Evolutionary conservation across 169 alveolate species (phyloP), one percentile per base, ranked within the genome.

Genomic region (Plasmodium inui): DNA sequence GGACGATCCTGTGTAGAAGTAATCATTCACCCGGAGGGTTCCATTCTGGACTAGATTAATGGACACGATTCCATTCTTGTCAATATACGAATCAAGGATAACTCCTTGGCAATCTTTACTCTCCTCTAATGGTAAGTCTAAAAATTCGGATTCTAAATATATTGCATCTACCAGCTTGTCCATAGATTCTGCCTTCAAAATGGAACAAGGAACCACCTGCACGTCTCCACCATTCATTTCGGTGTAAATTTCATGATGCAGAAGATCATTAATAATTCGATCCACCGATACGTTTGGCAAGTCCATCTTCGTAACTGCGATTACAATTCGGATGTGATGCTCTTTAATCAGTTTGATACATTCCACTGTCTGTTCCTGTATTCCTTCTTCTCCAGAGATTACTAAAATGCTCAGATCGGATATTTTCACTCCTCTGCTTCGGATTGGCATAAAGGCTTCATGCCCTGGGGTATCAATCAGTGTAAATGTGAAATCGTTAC

Each of bases 381-480:
- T 95, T 74, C 99, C 99, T 93, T 98, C 99, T 79, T 97, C 98
- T 39, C 99, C 99, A 32, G 99, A 98, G 39, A 98, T 98, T 57
- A 98, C 99, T 85, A 98, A 95, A 76, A 98, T 97, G 39, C 98
- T 97, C 39, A 98, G 92, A 95, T 98, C 99, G 12, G 99, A 98
- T 34, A 98, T 96, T 30, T 97, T 94, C 67, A 98, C 98, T 22
- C 99, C 99, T 95, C 99, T 96, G 32, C 92, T 93, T 84, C 99
- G 93, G 97, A 98, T 97, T 57, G 97, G 96, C 26, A 97, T 92
- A 83, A 98, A 98, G 9, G 99, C 99, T 72, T 98, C 98, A 93
- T 98, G 99, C 0, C 99, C 99, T 19, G 99, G 99, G 10, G 99
- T 98, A 85, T 98, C 99, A n/a, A 98, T 97, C 76, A 98, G 97